phyloP scores from a whole-genome alignment of 768 basidiomycete genomes.

The Leucosporidium yakuticum region DNA sequence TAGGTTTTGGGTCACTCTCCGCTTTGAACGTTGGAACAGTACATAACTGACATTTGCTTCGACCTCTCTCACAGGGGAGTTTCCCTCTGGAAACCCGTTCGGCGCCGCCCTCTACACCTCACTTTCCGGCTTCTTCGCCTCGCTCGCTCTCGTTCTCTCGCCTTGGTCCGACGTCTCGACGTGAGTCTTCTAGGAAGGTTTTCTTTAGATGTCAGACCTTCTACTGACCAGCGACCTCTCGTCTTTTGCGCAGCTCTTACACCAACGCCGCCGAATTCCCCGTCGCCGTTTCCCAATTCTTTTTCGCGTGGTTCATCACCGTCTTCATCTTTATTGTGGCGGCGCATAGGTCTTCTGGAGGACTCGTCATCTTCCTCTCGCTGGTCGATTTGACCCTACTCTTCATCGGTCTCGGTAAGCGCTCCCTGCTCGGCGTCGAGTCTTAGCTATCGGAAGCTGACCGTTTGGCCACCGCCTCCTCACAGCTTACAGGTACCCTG shows the following conservation, averaged over 20 bases:
- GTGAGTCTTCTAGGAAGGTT: too few species aligned
- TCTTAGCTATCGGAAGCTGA: background rate
- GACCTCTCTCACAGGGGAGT: background rate
- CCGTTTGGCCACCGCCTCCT: background rate
- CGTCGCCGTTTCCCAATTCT: background rate
- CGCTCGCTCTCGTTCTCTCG: slow-evolving; percentile 1
- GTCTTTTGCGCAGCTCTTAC: background rate
- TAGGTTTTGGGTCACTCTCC: too few species aligned
- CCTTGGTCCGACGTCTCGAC: slow-evolving; percentile 3
- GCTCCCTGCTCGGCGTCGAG: background rate
- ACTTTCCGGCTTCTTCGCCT: slow-evolving; percentile 4
- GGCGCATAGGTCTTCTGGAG: background rate
- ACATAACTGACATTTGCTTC: too few species aligned
- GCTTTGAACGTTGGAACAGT: too few species aligned
- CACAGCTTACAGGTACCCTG: background rate
- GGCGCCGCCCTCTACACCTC: slow-evolving; percentile 6
- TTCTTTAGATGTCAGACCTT: too few species aligned
- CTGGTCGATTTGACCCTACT: slow-evolving; percentile 4
- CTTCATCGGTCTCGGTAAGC: slow-evolving; percentile 7
- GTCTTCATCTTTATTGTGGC: slow-evolving; percentile 5
- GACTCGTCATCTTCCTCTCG: background rate
- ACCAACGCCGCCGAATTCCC: background rate
- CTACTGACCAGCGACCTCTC: too few species aligned
- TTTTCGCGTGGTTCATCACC: background rate
- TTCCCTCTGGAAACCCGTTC: slow-evolving; percentile 1